Evolutionary conservation across 1,139 yeast genomes (phyloP), one percentile per base, ranked within the genome.

Genomic region (Hyphopichia fennica): DNA sequence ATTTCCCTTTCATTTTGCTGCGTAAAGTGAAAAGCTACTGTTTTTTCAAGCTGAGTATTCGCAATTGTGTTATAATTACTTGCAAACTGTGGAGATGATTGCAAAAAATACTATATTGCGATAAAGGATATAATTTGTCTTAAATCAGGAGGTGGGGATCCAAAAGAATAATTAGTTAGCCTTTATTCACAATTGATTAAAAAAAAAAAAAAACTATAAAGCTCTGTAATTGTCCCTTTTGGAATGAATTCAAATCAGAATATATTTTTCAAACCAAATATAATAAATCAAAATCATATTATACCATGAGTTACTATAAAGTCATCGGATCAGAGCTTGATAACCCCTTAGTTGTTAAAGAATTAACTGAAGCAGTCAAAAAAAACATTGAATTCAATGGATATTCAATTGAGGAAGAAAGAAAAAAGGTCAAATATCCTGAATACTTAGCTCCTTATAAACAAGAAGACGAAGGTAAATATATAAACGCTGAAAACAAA

Each of bases 391-490:
- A n/a, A n/a, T n/a, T n/a, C n/a, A n/a, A n/a, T n/a, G n/a, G n/a
- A n/a, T n/a, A n/a, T n/a, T 20, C 23, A 20, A 34, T 52, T 31
- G 49, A 43, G 7, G 47, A 47, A 15, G 52, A 47, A 29, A 49
- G 49, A 27, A 48, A 49, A 34, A 41, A 39, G 34, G 41, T 57
- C 41, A 57, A 57, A 46, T 60, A 58, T 42, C 64, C 64, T 1
- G 58, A 58, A 38, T 60, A 42, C 38, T 54, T 59, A 38, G 48
- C 49, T 3, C 48, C 52, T 3, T 48, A 47, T 40, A 44, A 48
- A 17, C 37, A 48, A 11, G 58, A 49, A 34, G 61, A 58, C 3
- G 58, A 48, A 17, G 60, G 58, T 1, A 53, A 50, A 35, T 60
- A 48, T 47, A 49, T 53, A 29, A 51, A 53, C 35, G 51, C 50